Percentiles rank a stretch among this genome's conserved stretches.
Evolutionary conservation across 371 early-diverging fungal genomes (phyloP).

Genomic region (Mucor lusitanicus): DNA sequence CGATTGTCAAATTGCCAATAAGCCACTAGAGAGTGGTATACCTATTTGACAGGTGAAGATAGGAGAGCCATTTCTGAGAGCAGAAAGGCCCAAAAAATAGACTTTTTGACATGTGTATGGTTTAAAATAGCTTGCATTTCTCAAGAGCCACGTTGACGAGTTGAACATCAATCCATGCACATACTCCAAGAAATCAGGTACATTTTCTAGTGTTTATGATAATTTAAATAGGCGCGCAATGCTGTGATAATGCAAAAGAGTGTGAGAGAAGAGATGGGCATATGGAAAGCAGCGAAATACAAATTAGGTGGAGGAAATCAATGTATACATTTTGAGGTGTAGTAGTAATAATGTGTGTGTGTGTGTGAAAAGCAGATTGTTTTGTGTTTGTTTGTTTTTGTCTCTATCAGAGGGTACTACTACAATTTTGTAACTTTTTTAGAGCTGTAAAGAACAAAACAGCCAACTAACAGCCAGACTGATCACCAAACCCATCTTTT

Average conservation of each 20-base stretch:
- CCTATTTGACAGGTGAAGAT: neutral
- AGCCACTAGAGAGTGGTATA: neutral
- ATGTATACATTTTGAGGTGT: neutral
- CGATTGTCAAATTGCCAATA: neutral
- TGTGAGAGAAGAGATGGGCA: no score
- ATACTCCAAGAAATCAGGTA: no score
- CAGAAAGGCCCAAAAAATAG: no score
- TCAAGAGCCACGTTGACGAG: no score
- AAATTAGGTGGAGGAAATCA: neutral
- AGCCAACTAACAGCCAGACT: neutral
- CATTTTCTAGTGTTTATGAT: no score
- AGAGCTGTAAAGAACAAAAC: neutral
- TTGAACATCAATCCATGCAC: no score
- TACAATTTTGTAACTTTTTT: neutral
- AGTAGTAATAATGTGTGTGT: neutral
- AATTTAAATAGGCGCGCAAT: no score
- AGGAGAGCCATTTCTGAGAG: no score
- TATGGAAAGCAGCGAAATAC: neutral
- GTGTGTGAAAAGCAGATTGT: neutral
- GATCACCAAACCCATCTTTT: constrained; percentile 44
- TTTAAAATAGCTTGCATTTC: no score
- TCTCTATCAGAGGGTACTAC: neutral
- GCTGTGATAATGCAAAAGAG: no score
- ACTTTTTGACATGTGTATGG: no score
- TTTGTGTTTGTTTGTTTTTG: constrained; percentile 1